These are phyloP conservation scores for Candida stauntonica DNA, from an alignment of 805 yeast genomes.

Conservation along the genomic window DNA sequence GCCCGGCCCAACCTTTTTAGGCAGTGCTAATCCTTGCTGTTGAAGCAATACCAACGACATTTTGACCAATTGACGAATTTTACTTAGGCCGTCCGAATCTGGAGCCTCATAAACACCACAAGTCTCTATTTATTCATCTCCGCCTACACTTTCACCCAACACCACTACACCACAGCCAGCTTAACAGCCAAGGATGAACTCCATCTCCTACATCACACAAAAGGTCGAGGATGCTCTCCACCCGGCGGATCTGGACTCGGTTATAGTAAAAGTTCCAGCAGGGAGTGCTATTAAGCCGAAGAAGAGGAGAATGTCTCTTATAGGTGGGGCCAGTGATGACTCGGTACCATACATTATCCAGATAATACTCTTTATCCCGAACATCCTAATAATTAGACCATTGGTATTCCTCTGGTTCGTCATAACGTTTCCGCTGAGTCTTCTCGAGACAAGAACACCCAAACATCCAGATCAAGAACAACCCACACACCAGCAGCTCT, in stretches of 20 bases:
- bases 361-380: slow-evolving; percentile 43
- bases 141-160: not conserved
- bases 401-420: slow-evolving; percentile 43
- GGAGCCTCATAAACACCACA: too few species aligned
- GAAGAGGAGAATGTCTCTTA: not conserved
- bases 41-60: too few species aligned
- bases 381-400: slow-evolving; percentile 49
- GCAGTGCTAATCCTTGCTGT: not conserved
- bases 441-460: slow-evolving; percentile 30
- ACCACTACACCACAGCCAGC: too few species aligned
- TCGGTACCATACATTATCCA: slow-evolving; percentile 21
- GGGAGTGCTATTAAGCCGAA: not conserved
- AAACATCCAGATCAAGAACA: slow-evolving; percentile 1
- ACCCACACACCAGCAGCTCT: too few species aligned
- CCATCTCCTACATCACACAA: slow-evolving; percentile 27
- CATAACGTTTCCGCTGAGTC: slow-evolving; percentile 51
- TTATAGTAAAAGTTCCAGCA: slow-evolving; percentile 10
- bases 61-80: too few species aligned
- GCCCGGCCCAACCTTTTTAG: not conserved
- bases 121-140: too few species aligned
- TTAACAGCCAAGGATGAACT: slow-evolving; percentile 27
- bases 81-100: too few species aligned
- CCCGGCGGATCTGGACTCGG: slow-evolving; percentile 9
- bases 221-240: slow-evolving; percentile 23
- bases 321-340: slow-evolving; percentile 6